A percentile compares a stretch with the other conserved stretches of the same genome.
phyloP scores from a whole-genome alignment of 1,139 yeast species.

The Fermentozyma sake region DNA sequence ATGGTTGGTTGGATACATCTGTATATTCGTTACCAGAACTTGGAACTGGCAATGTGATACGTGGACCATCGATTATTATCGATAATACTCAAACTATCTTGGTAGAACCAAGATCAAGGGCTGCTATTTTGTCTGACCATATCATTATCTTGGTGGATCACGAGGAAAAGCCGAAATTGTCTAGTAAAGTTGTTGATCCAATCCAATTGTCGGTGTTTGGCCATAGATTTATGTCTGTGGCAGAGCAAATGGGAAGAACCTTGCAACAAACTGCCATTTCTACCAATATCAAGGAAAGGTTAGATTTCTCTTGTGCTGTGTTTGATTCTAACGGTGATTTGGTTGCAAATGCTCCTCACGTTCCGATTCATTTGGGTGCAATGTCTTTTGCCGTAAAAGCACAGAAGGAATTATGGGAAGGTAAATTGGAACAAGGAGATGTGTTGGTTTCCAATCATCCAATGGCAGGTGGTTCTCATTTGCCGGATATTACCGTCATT shows the following conservation, averaged over 20 bases:
- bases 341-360: constrained; percentile 85
- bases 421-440: constrained; percentile 60
- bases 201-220: constrained; percentile 74
- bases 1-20: constrained; percentile 48
- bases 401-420: constrained; percentile 63
- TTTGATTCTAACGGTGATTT: constrained; percentile 72
- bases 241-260: constrained; percentile 86
- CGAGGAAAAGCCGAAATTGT: constrained; percentile 19
- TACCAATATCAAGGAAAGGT: constrained; percentile 79
- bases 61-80: constrained; percentile 80
- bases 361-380: constrained; percentile 83
- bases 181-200: constrained; percentile 51
- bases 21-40: constrained; percentile 50
- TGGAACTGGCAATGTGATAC: constrained; percentile 46
- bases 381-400: constrained; percentile 81
- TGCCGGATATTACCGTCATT: constrained; percentile 80
- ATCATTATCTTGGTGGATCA: constrained; percentile 40
- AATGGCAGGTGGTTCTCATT: constrained; percentile 74
- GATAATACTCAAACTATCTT: constrained; percentile 87
- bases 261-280: constrained; percentile 77
- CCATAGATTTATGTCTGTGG: constrained; percentile 82
- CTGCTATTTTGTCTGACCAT: constrained; percentile 57
- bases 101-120: constrained; percentile 67
- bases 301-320: constrained; percentile 82
- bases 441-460: constrained; percentile 79